phyloP scores from a whole-genome alignment of 225 moss, liverwort and hornwort species.

The Marchantia paleacea region DNA sequence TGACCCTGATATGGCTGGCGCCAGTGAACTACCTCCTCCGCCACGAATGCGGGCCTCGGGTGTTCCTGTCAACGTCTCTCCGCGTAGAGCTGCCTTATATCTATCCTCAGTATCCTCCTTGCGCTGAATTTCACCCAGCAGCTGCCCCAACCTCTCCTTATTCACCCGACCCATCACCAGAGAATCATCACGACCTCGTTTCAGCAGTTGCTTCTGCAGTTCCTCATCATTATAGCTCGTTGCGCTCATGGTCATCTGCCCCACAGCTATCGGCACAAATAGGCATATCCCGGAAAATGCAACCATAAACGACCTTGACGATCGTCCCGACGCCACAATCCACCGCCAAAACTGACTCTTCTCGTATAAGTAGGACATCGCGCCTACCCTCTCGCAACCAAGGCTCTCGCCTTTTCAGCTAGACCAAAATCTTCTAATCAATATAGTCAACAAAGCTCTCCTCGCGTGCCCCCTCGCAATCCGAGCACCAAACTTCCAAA shows the following conservation, averaged over 20 bases:
- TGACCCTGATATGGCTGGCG: slow-evolving; percentile 20
- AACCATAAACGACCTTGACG: slow-evolving; percentile 66
- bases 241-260: slow-evolving; percentile 79
- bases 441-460: not conserved
- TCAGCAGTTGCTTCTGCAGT: slow-evolving; percentile 72
- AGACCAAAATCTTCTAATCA: not conserved
- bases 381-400: not conserved
- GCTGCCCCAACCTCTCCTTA: slow-evolving; percentile 80
- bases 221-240: slow-evolving; percentile 64
- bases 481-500: not conserved
- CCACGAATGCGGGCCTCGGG: slow-evolving; percentile 86
- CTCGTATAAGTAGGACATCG: slow-evolving; percentile 87
- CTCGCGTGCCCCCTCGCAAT: not conserved
- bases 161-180: slow-evolving; percentile 84
- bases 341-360: slow-evolving; percentile 85
- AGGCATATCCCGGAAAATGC: slow-evolving; percentile 76
- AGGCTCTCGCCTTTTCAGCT: too few species aligned
- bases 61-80: slow-evolving; percentile 89
- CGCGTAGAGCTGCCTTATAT: slow-evolving; percentile 81
- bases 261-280: slow-evolving; percentile 67
- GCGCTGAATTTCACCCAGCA: slow-evolving; percentile 74
- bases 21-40: slow-evolving; percentile 78
- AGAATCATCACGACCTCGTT: slow-evolving; percentile 65
- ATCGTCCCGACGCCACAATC: slow-evolving; percentile 75
- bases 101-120: slow-evolving; percentile 93